Evolutionary conservation across 495 filamentous ascomycete genomes (phyloP).

Genomic region (Platismatia glauca): DNA sequence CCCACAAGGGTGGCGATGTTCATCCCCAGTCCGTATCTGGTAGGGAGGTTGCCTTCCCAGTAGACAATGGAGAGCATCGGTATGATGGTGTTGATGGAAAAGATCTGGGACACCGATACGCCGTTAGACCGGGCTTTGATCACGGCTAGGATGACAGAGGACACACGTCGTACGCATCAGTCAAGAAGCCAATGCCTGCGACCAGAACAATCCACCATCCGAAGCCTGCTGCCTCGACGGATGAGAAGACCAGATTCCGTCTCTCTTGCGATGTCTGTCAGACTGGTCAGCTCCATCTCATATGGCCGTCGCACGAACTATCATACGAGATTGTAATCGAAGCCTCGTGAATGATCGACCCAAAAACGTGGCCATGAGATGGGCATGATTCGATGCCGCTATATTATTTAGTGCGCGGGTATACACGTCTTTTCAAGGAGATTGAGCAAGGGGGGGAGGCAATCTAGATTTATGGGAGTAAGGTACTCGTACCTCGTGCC

Average conservation of each 20-base stretch:
- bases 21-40: constrained; percentile 39
- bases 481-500: no score
- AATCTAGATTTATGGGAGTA: no score
- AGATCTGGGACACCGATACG: constrained; percentile 33
- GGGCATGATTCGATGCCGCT: constrained; percentile 7
- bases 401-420: background rate
- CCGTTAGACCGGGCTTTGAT: background rate
- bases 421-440: no score
- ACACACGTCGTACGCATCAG: constrained; percentile 56
- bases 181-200: constrained; percentile 58
- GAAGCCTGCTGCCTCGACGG: constrained; percentile 18
- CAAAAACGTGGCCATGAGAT: constrained; percentile 18
- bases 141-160: constrained; percentile 4
- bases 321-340: constrained; percentile 16
- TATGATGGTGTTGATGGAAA: constrained; percentile 55
- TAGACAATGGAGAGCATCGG: constrained; percentile 57
- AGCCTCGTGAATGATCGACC: constrained; percentile 18
- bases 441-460: no score
- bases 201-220: constrained; percentile 42
- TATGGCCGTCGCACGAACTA: background rate
- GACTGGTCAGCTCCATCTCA: background rate
- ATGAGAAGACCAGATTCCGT: constrained; percentile 14
- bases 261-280: constrained; percentile 13
- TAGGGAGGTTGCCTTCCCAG: constrained; percentile 39
- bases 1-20: constrained; percentile 53